Base-by-base conservation (phyloP, 139 green algal species). In the Chlorella sorokiniana region DNA sequence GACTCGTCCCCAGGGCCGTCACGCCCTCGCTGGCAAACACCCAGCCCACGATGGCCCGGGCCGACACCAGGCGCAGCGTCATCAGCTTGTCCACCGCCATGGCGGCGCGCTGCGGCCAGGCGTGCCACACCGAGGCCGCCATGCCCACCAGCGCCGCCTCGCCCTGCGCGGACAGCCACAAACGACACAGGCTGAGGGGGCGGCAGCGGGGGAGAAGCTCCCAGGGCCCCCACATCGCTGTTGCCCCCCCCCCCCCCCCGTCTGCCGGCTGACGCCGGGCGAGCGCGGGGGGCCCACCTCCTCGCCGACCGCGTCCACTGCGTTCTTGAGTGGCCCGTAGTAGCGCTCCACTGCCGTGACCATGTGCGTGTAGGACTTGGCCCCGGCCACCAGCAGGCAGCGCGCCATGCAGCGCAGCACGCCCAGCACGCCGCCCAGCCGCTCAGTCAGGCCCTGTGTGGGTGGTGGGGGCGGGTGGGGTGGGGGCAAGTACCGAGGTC, bases 341-440 rank as follows among this genome's bases (percentile, higher is more conserved):
- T 96, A 97, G 4, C 95, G 88, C 86, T 97, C 92, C 74, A 98
- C 76, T 11, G 89, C 86, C 25, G 91, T 94, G 61, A 94, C 81
- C 72, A 92, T 90, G 87, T 98, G 95, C 33, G 88, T 94, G 85
- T 95, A 94, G 23, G 79, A 91, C 88, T 98, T 98, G 80, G 88
- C 83, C 6, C 95, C 94, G 16, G 92, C 86, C 8, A 90, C 76
- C 45, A 97, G 78, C 72, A 98, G 68, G 41, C 86, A 89, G 14
- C 89, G 90, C 68, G 85, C 80, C 31, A 95, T 69, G 56, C 93
- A 83, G 33, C 79, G 65, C 52, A 84, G 65, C 45, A 88, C 62
- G 33, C 73, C 80, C n/a, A 82, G 31, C 42, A 62, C 72, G 67
- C 81, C 87, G 35, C 79, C 88, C 84, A 90, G 72, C 45, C 76